Conservation (phyloP, 1,284 basidiomycete genomes). For the Marasmius fiardii region DNA sequence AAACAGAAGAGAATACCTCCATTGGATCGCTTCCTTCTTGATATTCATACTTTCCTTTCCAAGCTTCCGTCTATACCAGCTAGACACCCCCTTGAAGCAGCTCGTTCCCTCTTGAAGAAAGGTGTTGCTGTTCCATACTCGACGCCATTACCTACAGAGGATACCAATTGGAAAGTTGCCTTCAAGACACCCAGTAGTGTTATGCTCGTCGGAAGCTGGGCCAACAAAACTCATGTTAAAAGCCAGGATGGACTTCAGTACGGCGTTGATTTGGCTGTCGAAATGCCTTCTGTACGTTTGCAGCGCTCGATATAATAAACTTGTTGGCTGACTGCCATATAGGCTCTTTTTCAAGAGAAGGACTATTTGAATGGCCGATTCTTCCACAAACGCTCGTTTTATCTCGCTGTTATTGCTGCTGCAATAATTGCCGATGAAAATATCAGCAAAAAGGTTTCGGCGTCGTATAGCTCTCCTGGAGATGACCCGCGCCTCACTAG, state of each 20-base stretch:
- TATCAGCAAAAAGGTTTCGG: slow-evolving; percentile 43
- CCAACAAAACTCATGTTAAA: slow-evolving; percentile 63
- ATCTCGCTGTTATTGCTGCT: slow-evolving; percentile 79
- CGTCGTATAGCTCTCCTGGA: slow-evolving; percentile 56
- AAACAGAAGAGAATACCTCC: slow-evolving; percentile 52
- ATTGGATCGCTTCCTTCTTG: slow-evolving; percentile 62
- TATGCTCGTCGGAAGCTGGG: slow-evolving; percentile 75
- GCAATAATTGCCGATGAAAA: slow-evolving; percentile 49
- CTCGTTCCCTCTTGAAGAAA: slow-evolving; percentile 48
- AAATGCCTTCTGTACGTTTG: slow-evolving; percentile 78
- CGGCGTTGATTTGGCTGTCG: slow-evolving; percentile 79
- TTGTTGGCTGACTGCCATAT: slow-evolving; percentile 13
- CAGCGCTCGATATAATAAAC: neutral
- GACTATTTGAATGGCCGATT: slow-evolving; percentile 90
- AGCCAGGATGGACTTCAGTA: slow-evolving; percentile 62
- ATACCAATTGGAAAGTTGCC: slow-evolving; percentile 74
- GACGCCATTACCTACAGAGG: slow-evolving; percentile 59
- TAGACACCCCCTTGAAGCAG: slow-evolving; percentile 62
- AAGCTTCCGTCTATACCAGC: slow-evolving; percentile 55
- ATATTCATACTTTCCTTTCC: slow-evolving; percentile 58
- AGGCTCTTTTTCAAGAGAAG: slow-evolving; percentile 90
- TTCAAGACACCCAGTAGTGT: slow-evolving; percentile 69
- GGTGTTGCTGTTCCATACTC: slow-evolving; percentile 62
- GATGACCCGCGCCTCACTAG: slow-evolving; percentile 70
- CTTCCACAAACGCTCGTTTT: slow-evolving; percentile 92